A percentile compares a stretch with the other conserved stretches of the same genome.
phyloP scores from a whole-genome alignment of 108 stramenopile genomes.

The Bacterosira constricta region DNA sequence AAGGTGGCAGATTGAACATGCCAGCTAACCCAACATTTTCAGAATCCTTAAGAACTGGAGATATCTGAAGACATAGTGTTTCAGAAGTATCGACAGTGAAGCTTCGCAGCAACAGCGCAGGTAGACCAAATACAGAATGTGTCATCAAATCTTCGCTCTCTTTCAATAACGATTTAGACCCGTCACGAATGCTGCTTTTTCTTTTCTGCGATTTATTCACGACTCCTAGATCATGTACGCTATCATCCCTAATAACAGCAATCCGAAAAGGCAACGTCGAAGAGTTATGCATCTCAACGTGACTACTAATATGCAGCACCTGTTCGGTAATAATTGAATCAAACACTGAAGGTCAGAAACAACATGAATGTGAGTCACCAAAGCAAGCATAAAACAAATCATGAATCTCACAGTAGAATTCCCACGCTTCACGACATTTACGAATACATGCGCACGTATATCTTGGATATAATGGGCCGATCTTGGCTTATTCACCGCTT shows the following conservation, averaged over 20 bases:
- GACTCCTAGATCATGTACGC: constrained; percentile 49
- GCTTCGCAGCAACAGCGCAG: constrained; percentile 36
- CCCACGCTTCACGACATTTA: constrained; percentile 65
- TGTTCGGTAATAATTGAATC: not conserved
- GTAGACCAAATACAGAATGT: constrained; percentile 48
- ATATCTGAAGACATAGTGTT: constrained; percentile 39
- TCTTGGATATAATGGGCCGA: constrained; percentile 49
- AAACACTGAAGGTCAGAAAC: not conserved
- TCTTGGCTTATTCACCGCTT: constrained; percentile 48
- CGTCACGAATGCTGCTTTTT: not conserved
- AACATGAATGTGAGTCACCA: not conserved
- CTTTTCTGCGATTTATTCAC: constrained; percentile 15
- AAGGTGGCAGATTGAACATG: constrained; percentile 39
- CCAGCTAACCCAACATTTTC: constrained; percentile 22
- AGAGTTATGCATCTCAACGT: constrained; percentile 64
- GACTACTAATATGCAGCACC: constrained; percentile 76
- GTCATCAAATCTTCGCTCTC: constrained; percentile 41
- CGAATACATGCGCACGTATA: constrained; percentile 49
- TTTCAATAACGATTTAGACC: constrained; percentile 22
- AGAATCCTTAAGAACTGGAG: constrained; percentile 24
- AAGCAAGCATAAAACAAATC: no score
- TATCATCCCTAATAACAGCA: constrained; percentile 34
- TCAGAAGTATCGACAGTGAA: constrained; percentile 36
- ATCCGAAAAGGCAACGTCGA: constrained; percentile 70
- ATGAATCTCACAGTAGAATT: constrained; percentile 70